Base-by-base conservation (phyloP, 495 filamentous ascomycete species). In the Evansstolkia leycettana region DNA sequence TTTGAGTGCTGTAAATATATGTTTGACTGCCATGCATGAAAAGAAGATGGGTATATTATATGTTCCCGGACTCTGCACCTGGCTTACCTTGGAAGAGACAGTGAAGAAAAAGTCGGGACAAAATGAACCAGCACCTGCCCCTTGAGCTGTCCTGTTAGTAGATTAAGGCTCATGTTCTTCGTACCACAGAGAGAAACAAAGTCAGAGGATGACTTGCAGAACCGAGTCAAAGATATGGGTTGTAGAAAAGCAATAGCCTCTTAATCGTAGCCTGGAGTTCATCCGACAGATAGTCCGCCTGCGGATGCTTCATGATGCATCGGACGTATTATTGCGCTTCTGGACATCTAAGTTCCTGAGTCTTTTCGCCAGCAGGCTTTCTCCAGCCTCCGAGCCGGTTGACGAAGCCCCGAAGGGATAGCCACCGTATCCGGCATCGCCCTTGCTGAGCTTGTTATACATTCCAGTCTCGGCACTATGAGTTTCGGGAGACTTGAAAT, bases 401-500 rank as follows among this genome's bases (percentile, higher is more conserved):
- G 51, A 42, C 23, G 37, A 45, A 8, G 57, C 40, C 3, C 48
- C 40, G 45, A 71, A 77, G 8, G 67, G 60, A 42, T 77, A 51
- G 1, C 60, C 71, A 7, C 76, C 78, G 40, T 84, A 86, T 14
- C 78, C 79, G 10, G 59, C 53, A 48, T 83, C 77, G 11, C 72
- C 77, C 47, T 69, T 82, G 48, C 47, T 78, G 25, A 81, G 72
- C 47, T 84, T 85, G 40, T 66, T 72, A 45, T 84, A 82, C 14
- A 34, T 16, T 8, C 17, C 11, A 7, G 32, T 24, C 5, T 51
- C 43, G 19, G 41, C 7, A 14, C 42, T 18, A 16, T 23, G 9
- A 4, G 20, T 23, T 4, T 23, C 20, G 20, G 20, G 20, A 5
- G 20, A 5, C 5, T 23, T 9, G 9, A 4, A 9, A 23, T 23